Percentiles rank a stretch among this genome's conserved stretches.
Conservation (phyloP, 2,329 filamentous ascomycete genomes). For the Huntiella omanensis region DNA sequence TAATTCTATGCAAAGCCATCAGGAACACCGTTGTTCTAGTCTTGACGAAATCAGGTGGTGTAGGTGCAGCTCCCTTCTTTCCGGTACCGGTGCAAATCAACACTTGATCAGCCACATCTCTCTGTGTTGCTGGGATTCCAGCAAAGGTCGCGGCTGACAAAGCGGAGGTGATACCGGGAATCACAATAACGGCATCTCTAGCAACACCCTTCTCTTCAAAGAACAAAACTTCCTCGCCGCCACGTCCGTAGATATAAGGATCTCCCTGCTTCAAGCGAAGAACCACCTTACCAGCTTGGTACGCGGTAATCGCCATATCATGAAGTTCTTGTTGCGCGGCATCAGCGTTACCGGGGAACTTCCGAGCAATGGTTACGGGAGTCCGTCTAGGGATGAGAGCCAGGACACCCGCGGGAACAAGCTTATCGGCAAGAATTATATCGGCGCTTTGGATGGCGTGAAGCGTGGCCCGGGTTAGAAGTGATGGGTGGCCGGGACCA, state of each 20-base stretch:
- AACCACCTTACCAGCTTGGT: conserved; percentile 51
- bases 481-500: conserved; percentile 79
- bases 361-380: conserved; percentile 77
- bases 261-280: conserved; percentile 90
- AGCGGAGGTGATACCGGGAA: conserved; percentile 82
- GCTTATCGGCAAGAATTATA: conserved; percentile 69
- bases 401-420: conserved; percentile 67
- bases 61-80: conserved; percentile 64
- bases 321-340: conserved; percentile 81
- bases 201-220: conserved; percentile 53
- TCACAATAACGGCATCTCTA: conserved; percentile 42
- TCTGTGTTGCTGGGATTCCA: conserved; percentile 70
- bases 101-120: conserved; percentile 79
- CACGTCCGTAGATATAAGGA: conserved; percentile 87
- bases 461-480: conserved; percentile 68
- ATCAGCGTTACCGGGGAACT: conserved; percentile 95
- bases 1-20: conserved; percentile 82
- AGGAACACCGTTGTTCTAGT: conserved; percentile 78
- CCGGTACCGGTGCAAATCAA: conserved; percentile 94
- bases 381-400: conserved; percentile 81
- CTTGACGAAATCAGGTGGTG: conserved; percentile 60
- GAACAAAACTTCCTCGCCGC: conserved; percentile 78
- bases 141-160: conserved; percentile 78
- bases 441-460: conserved; percentile 59
- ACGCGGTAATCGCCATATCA: conserved; percentile 52